Evolutionary conservation across 352 stramenopile genomes (phyloP), one percentile per base, ranked within the genome.

Genomic region (Globisporangium carolinianum): DNA sequence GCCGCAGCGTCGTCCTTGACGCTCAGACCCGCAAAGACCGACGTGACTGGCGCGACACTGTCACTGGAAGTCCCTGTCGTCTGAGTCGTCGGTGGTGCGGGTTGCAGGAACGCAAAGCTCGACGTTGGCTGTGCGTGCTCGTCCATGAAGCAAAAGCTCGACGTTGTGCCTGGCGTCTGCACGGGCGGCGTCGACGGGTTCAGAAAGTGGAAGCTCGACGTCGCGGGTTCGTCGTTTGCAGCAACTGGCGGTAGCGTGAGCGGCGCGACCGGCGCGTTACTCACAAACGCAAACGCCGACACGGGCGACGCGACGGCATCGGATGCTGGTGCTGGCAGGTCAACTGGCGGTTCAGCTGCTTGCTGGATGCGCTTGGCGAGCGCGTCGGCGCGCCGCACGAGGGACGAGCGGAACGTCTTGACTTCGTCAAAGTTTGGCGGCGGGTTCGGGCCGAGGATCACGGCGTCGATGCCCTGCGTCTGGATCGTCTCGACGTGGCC

Each of bases 401-500:
- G 68, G 35, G 76, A 76, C 43, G 73, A 89, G n/a, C 82, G 72
- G 47, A 87, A 75, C 50, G 80, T 71, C 47, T 84, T 83, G 15
- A 91, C 73, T 49, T 86, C 76, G 24, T 90, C 82, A 38, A 76
- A 82, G 58, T 91, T 89, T 24, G 73, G 35, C 12, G 82, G 80
- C 6, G 72, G 77, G 41, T 78, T 78, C 6, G 81, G 72, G 0
- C 79, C 82, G 7, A 91, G 71, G 63, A 91, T 91, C n/a, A 91
- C 79, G 2, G 79, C 68, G 51, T 91, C 82, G 36, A 91, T 89
- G 47, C 80, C 80, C 60, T 90, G 72, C 10, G 82, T 91, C 66
- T 89, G 76, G 47, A 91, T 89, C 50, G 84, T 84, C 62, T 91
- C 82, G 51, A 91, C 72, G 17, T 69, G 75, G 4, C 82, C 82